These are phyloP conservation scores for Glycyrrhiza uralensis DNA, from an alignment of 306 rosid genomes.

Conservation along the genomic window DNA sequence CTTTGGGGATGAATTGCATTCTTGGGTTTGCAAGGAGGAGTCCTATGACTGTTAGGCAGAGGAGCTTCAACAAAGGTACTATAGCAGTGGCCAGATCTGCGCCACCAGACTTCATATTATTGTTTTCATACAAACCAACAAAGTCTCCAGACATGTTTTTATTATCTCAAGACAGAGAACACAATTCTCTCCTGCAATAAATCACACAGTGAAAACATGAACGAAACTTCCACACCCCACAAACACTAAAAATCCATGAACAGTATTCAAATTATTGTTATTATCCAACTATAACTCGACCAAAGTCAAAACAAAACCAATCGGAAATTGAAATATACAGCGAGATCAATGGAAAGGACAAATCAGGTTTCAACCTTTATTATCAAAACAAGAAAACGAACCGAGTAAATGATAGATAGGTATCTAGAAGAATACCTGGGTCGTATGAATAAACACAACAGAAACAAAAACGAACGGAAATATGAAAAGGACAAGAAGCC, in stretches of 20 bases:
- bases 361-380: background rate
- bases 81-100: slow-evolving; percentile 59
- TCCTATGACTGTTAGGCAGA: slow-evolving; percentile 63
- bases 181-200: slow-evolving; percentile 38
- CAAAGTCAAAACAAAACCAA: background rate
- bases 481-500: background rate
- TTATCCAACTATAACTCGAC: background rate
- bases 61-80: slow-evolving; percentile 68
- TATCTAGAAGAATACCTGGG: background rate
- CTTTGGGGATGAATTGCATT: slow-evolving; percentile 61
- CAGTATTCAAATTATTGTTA: background rate
- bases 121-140: slow-evolving; percentile 20
- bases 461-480: background rate
- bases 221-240: background rate
- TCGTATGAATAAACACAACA: background rate
- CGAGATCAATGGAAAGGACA: background rate
- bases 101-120: slow-evolving; percentile 29
- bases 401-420: background rate
- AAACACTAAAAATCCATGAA: too few relatives aligned
- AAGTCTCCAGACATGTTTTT: slow-evolving; percentile 44
- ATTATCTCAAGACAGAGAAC: slow-evolving; percentile 16
- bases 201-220: background rate
- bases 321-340: background rate
- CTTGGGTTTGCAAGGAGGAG: slow-evolving; percentile 66
- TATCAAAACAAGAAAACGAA: too few relatives aligned